Conservation (phyloP, 306 rosid species). For the Sesbania bispinosa region DNA sequence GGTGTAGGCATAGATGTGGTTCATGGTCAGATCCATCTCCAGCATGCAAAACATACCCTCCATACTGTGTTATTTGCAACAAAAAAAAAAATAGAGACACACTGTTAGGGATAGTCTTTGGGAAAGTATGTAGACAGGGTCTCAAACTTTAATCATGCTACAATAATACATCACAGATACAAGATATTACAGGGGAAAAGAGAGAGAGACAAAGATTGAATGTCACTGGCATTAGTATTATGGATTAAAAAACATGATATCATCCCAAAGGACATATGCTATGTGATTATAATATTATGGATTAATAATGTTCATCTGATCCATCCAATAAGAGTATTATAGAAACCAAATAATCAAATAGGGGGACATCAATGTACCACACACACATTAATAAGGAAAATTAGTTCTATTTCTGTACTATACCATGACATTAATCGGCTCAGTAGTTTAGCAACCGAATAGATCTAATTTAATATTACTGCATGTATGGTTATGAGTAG, state of each 20-base stretch:
- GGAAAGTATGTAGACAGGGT: neutral
- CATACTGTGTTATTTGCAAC: constrained; percentile 53
- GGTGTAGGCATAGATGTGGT: constrained; percentile 59
- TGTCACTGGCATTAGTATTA: neutral
- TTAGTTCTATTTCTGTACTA: too few species aligned
- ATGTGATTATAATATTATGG: neutral
- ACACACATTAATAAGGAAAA: neutral
- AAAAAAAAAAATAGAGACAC: neutral
- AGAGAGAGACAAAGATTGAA: neutral
- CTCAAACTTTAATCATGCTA: neutral
- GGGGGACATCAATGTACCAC: neutral
- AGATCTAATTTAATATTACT: neutral
- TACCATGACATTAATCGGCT: neutral
- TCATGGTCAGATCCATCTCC: constrained; percentile 46
- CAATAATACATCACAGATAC: neutral
- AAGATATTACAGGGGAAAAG: neutral
- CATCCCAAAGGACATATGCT: neutral
- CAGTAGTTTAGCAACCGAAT: neutral
- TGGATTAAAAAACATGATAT: neutral
- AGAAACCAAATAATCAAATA: constrained; percentile 5
- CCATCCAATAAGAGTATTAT: neutral
- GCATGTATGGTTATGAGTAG: neutral
- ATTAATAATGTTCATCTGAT: neutral
- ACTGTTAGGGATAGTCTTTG: neutral
- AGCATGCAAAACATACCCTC: constrained; percentile 39